Conservation (phyloP, 108 stramenopile species). For the Fragilaria radians region DNA sequence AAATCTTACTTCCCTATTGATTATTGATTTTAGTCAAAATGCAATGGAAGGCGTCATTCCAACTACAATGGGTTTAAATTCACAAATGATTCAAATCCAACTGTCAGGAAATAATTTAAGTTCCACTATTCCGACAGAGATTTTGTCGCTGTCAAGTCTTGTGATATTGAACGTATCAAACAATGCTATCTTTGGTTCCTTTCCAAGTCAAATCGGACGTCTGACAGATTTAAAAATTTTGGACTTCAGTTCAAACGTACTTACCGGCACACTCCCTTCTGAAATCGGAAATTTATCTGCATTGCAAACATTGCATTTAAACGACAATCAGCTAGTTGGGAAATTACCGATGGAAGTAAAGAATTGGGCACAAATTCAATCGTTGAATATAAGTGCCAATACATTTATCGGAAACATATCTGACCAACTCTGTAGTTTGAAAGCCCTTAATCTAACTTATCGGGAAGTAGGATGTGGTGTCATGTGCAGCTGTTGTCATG, state of each 20-base stretch:
- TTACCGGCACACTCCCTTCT: background rate
- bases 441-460: too few species aligned
- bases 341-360: background rate
- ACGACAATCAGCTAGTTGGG: slow-evolving; percentile 3
- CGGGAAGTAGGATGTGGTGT: too few species aligned
- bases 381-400: too few species aligned
- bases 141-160: background rate
- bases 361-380: too few species aligned
- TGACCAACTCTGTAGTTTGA: too few species aligned
- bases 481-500: too few species aligned
- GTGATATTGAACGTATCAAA: background rate
- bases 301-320: background rate
- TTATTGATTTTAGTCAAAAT: too few species aligned
- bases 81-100: too few species aligned
- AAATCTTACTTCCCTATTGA: too few species aligned
- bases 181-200: background rate
- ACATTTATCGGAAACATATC: too few species aligned
- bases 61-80: too few species aligned
- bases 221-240: background rate
- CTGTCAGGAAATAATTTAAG: background rate
- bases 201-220: background rate
- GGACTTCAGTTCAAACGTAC: slow-evolving; percentile 4
- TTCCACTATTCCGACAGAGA: background rate
- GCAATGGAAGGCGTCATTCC: too few species aligned
- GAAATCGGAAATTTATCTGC: background rate